phyloP scores from a whole-genome alignment of 495 filamentous ascomycete genomes.

The Penicillium lividum region DNA sequence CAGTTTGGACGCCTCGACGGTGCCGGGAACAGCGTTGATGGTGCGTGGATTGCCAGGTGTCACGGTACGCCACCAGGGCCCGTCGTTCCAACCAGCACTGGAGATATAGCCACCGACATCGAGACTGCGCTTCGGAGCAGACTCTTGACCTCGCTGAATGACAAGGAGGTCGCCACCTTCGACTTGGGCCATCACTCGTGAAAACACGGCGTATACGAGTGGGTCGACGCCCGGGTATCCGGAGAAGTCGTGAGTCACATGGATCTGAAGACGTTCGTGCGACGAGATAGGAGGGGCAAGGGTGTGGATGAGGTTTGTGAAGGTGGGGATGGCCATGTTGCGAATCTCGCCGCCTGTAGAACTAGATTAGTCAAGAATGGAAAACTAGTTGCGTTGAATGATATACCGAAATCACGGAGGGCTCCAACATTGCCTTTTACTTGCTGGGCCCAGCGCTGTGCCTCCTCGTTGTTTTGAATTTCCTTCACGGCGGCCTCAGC shows the following conservation, averaged over 20 bases:
- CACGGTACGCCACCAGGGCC: constrained; percentile 89
- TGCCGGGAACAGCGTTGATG: constrained; percentile 76
- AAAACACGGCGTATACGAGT: constrained; percentile 89
- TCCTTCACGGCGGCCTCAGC: constrained; percentile 93
- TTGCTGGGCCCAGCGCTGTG: constrained; percentile 92
- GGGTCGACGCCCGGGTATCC: constrained; percentile 95
- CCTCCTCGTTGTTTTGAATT: constrained; percentile 94
- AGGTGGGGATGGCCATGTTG: constrained; percentile 87
- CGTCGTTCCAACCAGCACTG: constrained; percentile 76
- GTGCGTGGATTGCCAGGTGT: constrained; percentile 63
- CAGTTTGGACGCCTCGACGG: constrained; percentile 86
- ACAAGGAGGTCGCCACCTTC: constrained; percentile 98
- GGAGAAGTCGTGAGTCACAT: constrained; percentile 92
- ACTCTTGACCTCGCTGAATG: constrained; percentile 88
- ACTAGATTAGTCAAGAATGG: constrained; percentile 20
- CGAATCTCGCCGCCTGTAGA: constrained; percentile 80
- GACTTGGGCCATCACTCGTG: constrained; percentile 96
- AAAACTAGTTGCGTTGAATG: background rate
- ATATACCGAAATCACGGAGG: constrained; percentile 75
- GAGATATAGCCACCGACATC: constrained; percentile 54
- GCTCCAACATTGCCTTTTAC: constrained; percentile 89
- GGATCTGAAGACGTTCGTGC: constrained; percentile 96
- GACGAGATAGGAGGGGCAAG: constrained; percentile 96
- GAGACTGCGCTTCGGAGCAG: constrained; percentile 64
- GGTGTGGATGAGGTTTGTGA: constrained; percentile 90